Evolutionary conservation across 768 basidiomycete species (phyloP), one percentile per base, ranked within the genome.

Genomic region (Coprinopsis sp.): DNA sequence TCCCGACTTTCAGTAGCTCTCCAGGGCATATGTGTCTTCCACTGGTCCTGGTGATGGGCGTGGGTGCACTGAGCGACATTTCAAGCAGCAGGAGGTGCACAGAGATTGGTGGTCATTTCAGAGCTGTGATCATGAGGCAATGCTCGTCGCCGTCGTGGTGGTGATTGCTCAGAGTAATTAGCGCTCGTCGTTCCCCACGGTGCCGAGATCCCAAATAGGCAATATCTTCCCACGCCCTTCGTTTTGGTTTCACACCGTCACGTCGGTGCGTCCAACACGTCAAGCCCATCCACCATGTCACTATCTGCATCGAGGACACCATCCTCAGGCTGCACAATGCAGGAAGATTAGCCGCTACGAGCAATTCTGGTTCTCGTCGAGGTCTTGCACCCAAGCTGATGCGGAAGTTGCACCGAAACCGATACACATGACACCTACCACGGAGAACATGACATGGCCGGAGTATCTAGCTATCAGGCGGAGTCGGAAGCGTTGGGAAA

Each of bases 401-500:
- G 37, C 56, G n/a, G 60, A 64, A 51, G 29, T 55, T 41, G 58
- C 24, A 33, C 39, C 33, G 33, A 49, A 34, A 51, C 12, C 34
- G 6, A 14, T 21, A 7, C 27, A 16, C 10, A 41, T 51, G 19
- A 23, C 60, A 16, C 30, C 54, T 33, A 44, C 58, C 18, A 39
- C 45, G 37, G 24, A 54, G 18, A 59, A 67, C 10, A 65, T 91
- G 51, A 74, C 77, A 38, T 92, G 90, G 90, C 70, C 79, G 27
- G 78, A 91, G 57, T 92, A 91, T 59, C 76, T 92, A 30, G 69
- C 77, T 5, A 81, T 91, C 58, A 76, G 87, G 58, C 74, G 78
- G 50, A 73, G 70, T 48, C 86, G 86, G 62, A 71, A 83, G 55
- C 81, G 72, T 66, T 91, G 87, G 88, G 87, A 91, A 64, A 78